Base-by-base conservation (phyloP, 345 rosid species). In the Angophora floribunda region DNA sequence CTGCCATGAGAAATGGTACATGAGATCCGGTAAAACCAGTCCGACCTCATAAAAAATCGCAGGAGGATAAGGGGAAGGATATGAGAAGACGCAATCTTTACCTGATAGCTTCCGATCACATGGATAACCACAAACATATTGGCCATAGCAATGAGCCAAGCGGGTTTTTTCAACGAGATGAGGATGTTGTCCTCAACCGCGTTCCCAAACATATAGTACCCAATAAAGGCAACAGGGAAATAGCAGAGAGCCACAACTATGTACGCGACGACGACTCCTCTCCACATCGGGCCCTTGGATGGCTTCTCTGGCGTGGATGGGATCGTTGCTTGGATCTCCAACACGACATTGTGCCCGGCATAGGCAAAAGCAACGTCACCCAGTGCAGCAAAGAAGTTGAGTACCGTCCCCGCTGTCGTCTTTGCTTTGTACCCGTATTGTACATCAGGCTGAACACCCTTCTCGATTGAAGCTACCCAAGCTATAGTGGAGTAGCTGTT, bases 71-170 rank as follows among this genome's bases (percentile, higher is more conserved):
- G 80, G 45, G 45, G 44, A 86, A 88, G 8, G 21, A 49, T 24
- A 49, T 10, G 79, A 51, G 41, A 67, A 85, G 50, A 44, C 57
- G 87, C 21, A 45, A 87, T 49, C 50, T 41, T 24, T 36, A 96
- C 97, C 96, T 95, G 98, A 91, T 95, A 95, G 92, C 97, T 93
- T 53, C 98, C 98, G 59, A 95, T 95, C 65, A 96, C 96, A 87
- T 96, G 98, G 51, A 96, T 41, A 55, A 95, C 97, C n/a, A 96
- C 98, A 44, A 96, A 95, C 85, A 94, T 87, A 90, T 96, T 96
- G 57, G 97, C 97, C 87, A 90, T 89, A 49, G 93, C 96, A 65
- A 94, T 95, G 67, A 95, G 93, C 98, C 98, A 96, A 13, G 86
- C 90, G 22, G 97, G 98, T 87, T 94, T 96, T 90, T 93, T 87